Base-by-base conservation (phyloP, 2,329 filamentous ascomycete species). In the Dothistroma septosporum region DNA sequence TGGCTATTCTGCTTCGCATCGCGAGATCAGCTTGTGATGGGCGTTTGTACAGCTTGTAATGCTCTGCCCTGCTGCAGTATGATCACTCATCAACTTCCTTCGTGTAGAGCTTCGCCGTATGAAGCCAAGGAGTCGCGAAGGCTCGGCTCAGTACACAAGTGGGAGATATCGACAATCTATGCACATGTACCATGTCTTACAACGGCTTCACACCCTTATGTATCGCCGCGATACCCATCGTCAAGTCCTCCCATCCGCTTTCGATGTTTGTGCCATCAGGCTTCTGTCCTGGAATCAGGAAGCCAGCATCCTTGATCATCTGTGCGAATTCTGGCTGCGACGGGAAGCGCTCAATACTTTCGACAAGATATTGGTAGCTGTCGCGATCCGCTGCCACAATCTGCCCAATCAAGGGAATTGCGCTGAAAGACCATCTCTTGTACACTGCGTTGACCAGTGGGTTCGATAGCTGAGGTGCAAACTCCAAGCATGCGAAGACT, bases 331-430 rank as follows among this genome's bases (percentile, higher is more conserved):
- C 86, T 56, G 86, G 83, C 79, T 99, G 95, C 67, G 81, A 88
- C 0, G 94, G 95, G 74, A 97, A 97, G 53, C 85, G 82, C 77
- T 97, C 92, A 75, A 99, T 99, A 76, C 92, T 97, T 82, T 99
- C 94, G 10, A 99, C 94, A 10, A 99, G 82, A 77, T 99, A 99
- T 81, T 99, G 94, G 76, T 99, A 99, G 74, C 91, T 96, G 72
- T 95, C 93, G 59, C 93, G 83, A 74, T 99, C 95, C 7, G 91
- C 91, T 1, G 94, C 93, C 16, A 99, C 92, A 62, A 99, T 74
- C 78, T 99, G 93, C 2, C 94, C 95, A 71, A 99, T 97, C 68
- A 99, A 76, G 0, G 94, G 94, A 66, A 99, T 99, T 12, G 91
- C 92, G 61, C 87, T 84, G 75, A 99, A 99, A 63, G 91, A 96